These are phyloP conservation scores for Podospora anserina DNA, from an alignment of 495 filamentous ascomycete genomes.

Conservation along the genomic window DNA sequence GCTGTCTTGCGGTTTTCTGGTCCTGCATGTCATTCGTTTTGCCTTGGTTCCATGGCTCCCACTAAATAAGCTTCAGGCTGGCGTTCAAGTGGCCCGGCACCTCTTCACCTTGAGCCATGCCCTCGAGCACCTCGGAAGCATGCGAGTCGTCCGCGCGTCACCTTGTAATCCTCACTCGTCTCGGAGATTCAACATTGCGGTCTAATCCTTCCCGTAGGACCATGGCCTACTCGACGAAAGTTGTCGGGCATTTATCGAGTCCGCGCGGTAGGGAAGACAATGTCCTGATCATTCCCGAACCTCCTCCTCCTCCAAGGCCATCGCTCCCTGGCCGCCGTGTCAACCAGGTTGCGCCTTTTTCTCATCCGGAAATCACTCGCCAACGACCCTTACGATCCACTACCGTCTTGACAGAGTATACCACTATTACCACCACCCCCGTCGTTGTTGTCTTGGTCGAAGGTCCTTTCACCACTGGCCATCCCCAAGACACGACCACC, in stretches of 20 bases:
- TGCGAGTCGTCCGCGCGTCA: constrained; percentile 5
- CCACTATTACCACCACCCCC: not conserved
- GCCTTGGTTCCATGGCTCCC: not conserved
- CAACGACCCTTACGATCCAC: not conserved
- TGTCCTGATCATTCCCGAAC: not conserved
- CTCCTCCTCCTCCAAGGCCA: not conserved
- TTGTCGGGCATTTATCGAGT: not conserved
- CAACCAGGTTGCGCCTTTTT: not conserved
- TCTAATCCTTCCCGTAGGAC: not conserved
- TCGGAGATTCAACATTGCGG: not conserved
- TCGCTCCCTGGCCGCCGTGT: not conserved
- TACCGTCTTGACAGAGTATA: constrained; percentile 6
- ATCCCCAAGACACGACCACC: not conserved
- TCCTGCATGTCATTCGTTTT: not conserved
- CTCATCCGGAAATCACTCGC: not conserved
- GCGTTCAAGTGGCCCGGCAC: not conserved
- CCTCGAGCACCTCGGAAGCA: not conserved
- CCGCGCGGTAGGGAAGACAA: constrained; percentile 4
- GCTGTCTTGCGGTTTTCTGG: not conserved
- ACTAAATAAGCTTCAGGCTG: not conserved
- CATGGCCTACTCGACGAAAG: constrained; percentile 4
- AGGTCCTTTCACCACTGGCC: not conserved
- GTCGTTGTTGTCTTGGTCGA: not conserved
- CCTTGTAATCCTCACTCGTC: not conserved
- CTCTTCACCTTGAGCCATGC: constrained; percentile 4